Evolutionary conservation across 768 basidiomycete species (phyloP).

Genomic region (Leccinellum rugosiceps): DNA sequence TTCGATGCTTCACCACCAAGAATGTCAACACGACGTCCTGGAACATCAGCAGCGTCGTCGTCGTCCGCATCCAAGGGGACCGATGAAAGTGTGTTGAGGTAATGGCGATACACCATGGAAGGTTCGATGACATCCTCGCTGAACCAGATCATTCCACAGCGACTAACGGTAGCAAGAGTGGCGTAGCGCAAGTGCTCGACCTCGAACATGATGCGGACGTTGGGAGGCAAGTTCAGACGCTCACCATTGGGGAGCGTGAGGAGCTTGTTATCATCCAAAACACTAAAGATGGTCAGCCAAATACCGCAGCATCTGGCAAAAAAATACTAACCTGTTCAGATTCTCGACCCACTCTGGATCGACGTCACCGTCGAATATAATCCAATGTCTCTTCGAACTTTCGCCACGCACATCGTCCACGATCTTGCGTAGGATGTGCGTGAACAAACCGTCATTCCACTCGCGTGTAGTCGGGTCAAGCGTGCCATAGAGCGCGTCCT

Average conservation of each 20-base stretch:
- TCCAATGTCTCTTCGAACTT: conserved; percentile 96
- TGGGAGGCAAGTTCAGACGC: conserved; percentile 92
- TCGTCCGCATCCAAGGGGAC: conserved; percentile 87
- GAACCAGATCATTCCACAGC: conserved; percentile 99
- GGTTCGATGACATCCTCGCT: conserved; percentile 94
- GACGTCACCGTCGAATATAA: conserved; percentile 98
- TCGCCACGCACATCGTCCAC: conserved; percentile 98
- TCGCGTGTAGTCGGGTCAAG: conserved; percentile 96
- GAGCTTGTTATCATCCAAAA: conserved; percentile 97
- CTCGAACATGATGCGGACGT: conserved; percentile 99
- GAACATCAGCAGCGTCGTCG: conserved; percentile 64
- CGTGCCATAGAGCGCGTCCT: conserved; percentile 96
- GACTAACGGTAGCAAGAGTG: conserved; percentile 97
- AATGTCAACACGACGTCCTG: conserved; percentile 57
- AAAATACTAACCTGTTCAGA: conserved; percentile 77
- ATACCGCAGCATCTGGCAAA: not conserved
- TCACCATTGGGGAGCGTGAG: conserved; percentile 97
- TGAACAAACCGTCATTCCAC: conserved; percentile 99
- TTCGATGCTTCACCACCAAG: conserved; percentile 42
- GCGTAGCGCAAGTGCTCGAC: conserved; percentile 97
- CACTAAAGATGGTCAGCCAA: conserved; percentile 48
- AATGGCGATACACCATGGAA: conserved; percentile 87
- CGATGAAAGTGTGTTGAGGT: conserved; percentile 72
- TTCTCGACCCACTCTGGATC: conserved; percentile 99
- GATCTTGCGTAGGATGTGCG: conserved; percentile 95